Evolutionary conservation across 257 asterid genomes (phyloP).

Genomic region (Salvia splendens): DNA sequence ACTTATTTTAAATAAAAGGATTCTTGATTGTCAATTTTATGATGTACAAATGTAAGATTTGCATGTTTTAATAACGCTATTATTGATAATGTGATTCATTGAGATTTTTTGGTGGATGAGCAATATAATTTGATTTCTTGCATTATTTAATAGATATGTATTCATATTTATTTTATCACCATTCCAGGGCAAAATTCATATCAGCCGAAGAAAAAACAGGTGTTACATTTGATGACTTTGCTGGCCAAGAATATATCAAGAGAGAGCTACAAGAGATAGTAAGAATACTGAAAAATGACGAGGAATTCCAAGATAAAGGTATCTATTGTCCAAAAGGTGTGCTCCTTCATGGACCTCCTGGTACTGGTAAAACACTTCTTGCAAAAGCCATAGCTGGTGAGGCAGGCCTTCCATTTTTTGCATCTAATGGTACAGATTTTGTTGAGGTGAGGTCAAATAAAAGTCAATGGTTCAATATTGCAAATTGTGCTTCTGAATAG

Average conservation of each 20-base stretch:
- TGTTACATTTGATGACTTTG: constrained; percentile 93
- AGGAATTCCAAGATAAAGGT: constrained; percentile 89
- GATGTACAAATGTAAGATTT: constrained; percentile 3
- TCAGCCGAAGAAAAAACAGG: constrained; percentile 99
- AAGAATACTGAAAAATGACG: constrained; percentile 81
- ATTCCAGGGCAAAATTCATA: constrained; percentile 85
- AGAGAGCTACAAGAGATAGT: constrained; percentile 97
- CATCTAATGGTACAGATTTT: constrained; percentile 97
- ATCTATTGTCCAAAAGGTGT: constrained; percentile 99
- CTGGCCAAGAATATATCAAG: constrained; percentile 98
- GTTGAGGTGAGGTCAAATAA: constrained; percentile 73
- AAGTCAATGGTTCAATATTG: constrained; percentile 16
- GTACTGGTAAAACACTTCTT: constrained; percentile 98
- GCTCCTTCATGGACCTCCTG: constrained; percentile 99
- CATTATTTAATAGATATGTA: constrained; percentile 14
- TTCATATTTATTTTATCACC: constrained; percentile 36
- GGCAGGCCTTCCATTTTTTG: constrained; percentile 99
- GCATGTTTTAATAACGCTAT: not conserved
- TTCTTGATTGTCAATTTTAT: not conserved
- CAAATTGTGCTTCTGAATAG: constrained; percentile 1
- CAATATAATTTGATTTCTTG: constrained; percentile 16
- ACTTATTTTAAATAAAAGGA: not conserved
- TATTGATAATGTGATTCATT: constrained; percentile 4
- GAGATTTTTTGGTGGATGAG: constrained; percentile 22
- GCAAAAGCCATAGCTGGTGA: constrained; percentile 99